A percentile compares a stretch with the other conserved stretches of the same genome.
Evolutionary conservation across 164 flowering plant species (phyloP).

Genomic region (Nymphaea colorata): DNA sequence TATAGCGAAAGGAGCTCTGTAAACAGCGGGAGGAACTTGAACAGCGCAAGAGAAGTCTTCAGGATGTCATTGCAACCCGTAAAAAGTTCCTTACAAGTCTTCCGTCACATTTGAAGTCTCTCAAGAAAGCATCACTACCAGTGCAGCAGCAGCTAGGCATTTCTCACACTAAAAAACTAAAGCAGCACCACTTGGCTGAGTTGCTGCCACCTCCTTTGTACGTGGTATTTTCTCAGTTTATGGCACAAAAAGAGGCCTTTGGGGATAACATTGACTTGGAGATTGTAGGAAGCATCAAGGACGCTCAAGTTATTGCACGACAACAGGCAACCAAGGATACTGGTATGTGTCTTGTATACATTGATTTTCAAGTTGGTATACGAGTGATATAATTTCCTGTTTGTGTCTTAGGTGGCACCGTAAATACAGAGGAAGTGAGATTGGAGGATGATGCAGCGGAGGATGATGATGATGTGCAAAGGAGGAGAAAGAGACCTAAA

Average conservation of each 20-base stretch:
- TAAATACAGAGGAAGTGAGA: conserved; percentile 37
- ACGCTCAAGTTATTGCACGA: conserved; percentile 82
- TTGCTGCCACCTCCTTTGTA: conserved; percentile 92
- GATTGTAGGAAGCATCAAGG: conserved; percentile 77
- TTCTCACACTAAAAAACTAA: conserved; percentile 65
- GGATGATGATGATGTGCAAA: conserved; percentile 96
- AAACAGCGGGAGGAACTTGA: conserved; percentile 63
- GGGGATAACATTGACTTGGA: conserved; percentile 81
- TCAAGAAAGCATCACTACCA: conserved; percentile 96
- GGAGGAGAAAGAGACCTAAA: conserved; percentile 85
- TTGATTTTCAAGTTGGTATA: conserved; percentile 2
- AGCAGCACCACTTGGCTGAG: conserved; percentile 81
- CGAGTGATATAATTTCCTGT: neutral
- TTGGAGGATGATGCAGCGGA: conserved; percentile 74
- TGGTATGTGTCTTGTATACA: conserved; percentile 23
- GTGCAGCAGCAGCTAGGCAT: conserved; percentile 83
- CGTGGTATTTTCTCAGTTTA: conserved; percentile 76
- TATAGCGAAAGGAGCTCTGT: conserved; percentile 84
- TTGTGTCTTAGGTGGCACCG: conserved; percentile 30
- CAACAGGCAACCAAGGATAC: conserved; percentile 66
- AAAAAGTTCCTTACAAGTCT: conserved; percentile 93
- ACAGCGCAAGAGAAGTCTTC: conserved; percentile 53
- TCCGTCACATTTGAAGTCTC: conserved; percentile 89
- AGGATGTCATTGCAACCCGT: conserved; percentile 63
- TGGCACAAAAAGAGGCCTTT: conserved; percentile 97